Evolutionary conservation across 495 filamentous ascomycete species (phyloP).

Genomic region (Acidiella bohemica): DNA sequence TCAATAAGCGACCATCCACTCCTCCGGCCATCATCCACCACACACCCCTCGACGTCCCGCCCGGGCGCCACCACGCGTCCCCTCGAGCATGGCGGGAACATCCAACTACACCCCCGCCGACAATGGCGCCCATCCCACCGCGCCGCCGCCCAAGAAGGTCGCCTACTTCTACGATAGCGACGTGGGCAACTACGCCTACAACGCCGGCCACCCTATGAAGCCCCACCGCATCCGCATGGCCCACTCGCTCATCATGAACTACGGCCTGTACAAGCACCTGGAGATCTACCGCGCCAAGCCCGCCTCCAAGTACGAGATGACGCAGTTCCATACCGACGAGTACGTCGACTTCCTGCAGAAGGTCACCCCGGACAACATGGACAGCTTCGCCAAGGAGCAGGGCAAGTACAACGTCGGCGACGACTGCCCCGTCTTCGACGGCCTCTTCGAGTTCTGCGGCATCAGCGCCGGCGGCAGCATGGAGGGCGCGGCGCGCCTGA

Average conservation of each 20-base stretch:
- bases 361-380: conserved; percentile 98
- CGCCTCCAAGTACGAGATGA: conserved; percentile 92
- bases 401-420: conserved; percentile 96
- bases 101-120: conserved; percentile 18
- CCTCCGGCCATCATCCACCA: no score
- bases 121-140: conserved; percentile 11
- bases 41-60: no score
- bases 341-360: conserved; percentile 96
- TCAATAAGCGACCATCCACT: no score
- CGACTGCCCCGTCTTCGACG: conserved; percentile 95
- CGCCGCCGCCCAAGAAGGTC: conserved; percentile 47
- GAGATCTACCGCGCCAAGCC: conserved; percentile 98
- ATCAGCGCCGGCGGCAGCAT: conserved; percentile 96
- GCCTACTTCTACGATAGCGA: conserved; percentile 98
- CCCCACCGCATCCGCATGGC: conserved; percentile 95
- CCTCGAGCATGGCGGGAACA: no score
- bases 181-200: conserved; percentile 95
- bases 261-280: conserved; percentile 95
- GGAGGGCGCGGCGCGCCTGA: conserved; percentile 87
- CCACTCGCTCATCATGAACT: conserved; percentile 97
- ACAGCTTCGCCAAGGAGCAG: conserved; percentile 80
- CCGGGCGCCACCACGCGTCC: no score
- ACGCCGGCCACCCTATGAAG: conserved; percentile 98
- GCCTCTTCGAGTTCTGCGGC: conserved; percentile 94
- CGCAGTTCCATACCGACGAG: conserved; percentile 97